Conservation (phyloP, 2,329 filamentous ascomycete genomes). For the Penicillium italicum region DNA sequence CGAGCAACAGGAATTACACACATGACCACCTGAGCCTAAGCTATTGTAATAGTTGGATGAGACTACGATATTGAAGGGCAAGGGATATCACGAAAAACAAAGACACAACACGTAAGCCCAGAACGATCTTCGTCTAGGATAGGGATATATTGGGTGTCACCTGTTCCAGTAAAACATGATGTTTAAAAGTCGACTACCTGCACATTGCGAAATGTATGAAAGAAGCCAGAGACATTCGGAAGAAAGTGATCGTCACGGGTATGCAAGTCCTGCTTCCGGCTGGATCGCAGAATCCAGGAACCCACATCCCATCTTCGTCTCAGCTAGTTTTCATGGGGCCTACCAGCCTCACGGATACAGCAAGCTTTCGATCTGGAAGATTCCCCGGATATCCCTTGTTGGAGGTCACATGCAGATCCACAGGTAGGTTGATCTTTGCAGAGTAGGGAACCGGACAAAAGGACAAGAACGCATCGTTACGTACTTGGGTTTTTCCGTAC, state of each 20-base stretch:
- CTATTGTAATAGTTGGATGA: neutral
- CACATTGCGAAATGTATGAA: neutral
- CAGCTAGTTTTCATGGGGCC: slow-evolving; percentile 2
- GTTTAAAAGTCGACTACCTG: slow-evolving; percentile 4
- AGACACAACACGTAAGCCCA: neutral
- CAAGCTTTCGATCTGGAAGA: slow-evolving; percentile 12
- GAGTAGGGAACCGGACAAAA: neutral
- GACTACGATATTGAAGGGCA: neutral
- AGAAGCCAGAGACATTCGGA: neutral
- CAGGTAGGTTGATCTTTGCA: neutral
- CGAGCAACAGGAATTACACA: neutral
- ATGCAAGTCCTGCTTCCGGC: slow-evolving; percentile 22
- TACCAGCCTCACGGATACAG: slow-evolving; percentile 5
- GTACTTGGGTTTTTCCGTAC: neutral
- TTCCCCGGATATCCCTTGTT: slow-evolving; percentile 12
- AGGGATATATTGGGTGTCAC: slow-evolving; percentile 5
- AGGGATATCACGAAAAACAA: neutral
- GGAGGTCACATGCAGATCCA: slow-evolving; percentile 4
- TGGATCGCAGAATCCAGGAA: slow-evolving; percentile 12
- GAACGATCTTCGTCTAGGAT: neutral
- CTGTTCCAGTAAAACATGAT: neutral
- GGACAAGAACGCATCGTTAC: neutral
- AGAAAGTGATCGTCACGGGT: slow-evolving; percentile 20
- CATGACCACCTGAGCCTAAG: neutral
- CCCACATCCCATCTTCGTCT: slow-evolving; percentile 10